A percentile compares a stretch with the other conserved stretches of the same genome.
Evolutionary conservation across 495 filamentous ascomycete genomes (phyloP).

Genomic region (Podospora sp.): DNA sequence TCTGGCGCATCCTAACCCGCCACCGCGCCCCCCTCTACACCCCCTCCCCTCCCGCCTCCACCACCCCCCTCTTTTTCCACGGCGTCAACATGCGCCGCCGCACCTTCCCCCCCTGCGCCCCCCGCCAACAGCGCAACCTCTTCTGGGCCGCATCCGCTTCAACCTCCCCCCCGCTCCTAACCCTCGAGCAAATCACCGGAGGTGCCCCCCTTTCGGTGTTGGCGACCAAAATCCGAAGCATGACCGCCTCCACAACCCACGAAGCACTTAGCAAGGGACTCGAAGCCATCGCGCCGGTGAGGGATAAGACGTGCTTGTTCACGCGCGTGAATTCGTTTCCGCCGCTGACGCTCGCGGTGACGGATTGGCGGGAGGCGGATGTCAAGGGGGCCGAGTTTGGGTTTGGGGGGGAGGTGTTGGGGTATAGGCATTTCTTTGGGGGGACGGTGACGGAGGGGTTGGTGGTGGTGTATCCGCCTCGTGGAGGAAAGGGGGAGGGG

Average conservation of each 20-base stretch:
- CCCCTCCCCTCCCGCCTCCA: constrained; percentile 22
- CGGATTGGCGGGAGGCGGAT: constrained; percentile 38
- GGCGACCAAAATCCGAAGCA: constrained; percentile 42
- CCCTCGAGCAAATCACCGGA: constrained; percentile 38
- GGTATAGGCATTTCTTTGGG: constrained; percentile 34
- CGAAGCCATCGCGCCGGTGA: constrained; percentile 36
- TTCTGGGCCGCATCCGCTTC: constrained; percentile 34
- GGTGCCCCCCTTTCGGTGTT: constrained; percentile 40
- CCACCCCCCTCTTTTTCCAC: constrained; percentile 33
- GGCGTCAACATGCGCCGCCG: constrained; percentile 47
- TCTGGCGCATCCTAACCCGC: constrained; percentile 41
- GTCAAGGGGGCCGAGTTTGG: constrained; percentile 36
- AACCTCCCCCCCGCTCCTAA: constrained; percentile 28
- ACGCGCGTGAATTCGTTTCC: constrained; percentile 35
- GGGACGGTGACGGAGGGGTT: constrained; percentile 31
- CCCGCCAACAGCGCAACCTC: constrained; percentile 42
- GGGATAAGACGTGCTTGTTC: constrained; percentile 42
- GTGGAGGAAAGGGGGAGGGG: constrained; percentile 42
- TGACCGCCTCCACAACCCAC: constrained; percentile 43
- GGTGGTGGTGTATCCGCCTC: constrained; percentile 36
- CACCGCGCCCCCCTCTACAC: constrained; percentile 41
- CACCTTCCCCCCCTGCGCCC: constrained; percentile 32
- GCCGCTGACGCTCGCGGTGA: constrained; percentile 32
- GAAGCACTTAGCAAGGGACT: constrained; percentile 34
- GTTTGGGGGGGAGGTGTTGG: constrained; percentile 33